Evolutionary conservation across 2,329 filamentous ascomycete genomes (phyloP).

Genomic region (Alternaria sp.): DNA sequence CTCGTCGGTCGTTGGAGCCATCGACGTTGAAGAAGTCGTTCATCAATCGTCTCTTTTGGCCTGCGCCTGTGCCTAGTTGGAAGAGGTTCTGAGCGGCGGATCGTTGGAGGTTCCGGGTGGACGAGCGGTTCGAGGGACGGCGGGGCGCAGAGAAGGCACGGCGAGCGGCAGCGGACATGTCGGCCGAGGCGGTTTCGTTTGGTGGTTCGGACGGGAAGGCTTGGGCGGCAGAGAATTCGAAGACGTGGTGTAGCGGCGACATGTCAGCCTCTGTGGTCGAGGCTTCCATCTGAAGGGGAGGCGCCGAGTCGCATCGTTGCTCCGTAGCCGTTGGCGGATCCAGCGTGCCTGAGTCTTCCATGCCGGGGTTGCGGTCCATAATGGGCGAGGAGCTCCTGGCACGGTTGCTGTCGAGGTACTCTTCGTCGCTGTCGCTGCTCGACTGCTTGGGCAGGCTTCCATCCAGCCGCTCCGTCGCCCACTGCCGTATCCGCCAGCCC

Average conservation of each 20-base stretch:
- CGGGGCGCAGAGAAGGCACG: conserved; percentile 45
- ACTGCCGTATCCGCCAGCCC: conserved; percentile 70
- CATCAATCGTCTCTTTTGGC: conserved; percentile 75
- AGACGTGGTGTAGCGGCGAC: conserved; percentile 53
- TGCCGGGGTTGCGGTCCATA: conserved; percentile 59
- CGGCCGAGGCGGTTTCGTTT: conserved; percentile 32
- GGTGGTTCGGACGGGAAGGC: conserved; percentile 62
- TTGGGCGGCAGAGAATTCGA: conserved; percentile 74
- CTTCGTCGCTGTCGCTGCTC: conserved; percentile 73
- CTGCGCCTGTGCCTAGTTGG: conserved; percentile 68
- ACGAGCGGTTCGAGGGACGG: conserved; percentile 48
- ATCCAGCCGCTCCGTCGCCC: conserved; percentile 74
- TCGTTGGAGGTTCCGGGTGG: conserved; percentile 42
- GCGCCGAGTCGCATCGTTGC: conserved; percentile 42
- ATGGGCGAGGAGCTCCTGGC: conserved; percentile 68
- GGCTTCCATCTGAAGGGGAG: conserved; percentile 50
- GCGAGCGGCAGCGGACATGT: conserved; percentile 41
- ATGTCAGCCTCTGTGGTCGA: conserved; percentile 39
- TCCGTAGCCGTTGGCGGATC: conserved; percentile 26
- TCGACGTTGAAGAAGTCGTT: conserved; percentile 78
- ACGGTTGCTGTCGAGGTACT: conserved; percentile 66
- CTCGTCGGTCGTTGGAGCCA: conserved; percentile 67
- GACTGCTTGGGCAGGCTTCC: conserved; percentile 65
- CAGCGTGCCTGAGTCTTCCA: conserved; percentile 49
- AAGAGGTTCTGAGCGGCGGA: conserved; percentile 48